A percentile compares a stretch with the other conserved stretches of the same genome.
These are phyloP conservation scores for Cystobasidiaceae sp. DNA, from an alignment of 1,284 basidiomycete genomes.

Conservation along the genomic window DNA sequence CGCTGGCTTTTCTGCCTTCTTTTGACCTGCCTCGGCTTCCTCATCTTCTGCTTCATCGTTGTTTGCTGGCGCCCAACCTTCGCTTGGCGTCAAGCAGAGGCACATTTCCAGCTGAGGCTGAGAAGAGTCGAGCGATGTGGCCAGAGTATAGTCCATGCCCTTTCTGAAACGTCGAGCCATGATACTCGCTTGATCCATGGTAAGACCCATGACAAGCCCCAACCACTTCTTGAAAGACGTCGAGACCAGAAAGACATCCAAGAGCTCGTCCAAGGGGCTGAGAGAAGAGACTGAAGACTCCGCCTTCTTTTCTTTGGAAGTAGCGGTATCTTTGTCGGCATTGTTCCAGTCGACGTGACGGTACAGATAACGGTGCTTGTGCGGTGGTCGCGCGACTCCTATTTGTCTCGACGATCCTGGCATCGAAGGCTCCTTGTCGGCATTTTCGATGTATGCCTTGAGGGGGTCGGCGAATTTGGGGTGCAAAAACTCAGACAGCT, in stretches of 20 bases:
- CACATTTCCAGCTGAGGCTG: slow-evolving; percentile 73
- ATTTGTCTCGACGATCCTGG: slow-evolving; percentile 5
- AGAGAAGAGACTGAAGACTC: slow-evolving; percentile 59
- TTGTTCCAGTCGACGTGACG: slow-evolving; percentile 21
- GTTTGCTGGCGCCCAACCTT: slow-evolving; percentile 44
- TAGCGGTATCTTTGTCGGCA: background rate
- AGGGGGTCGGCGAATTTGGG: slow-evolving; percentile 63
- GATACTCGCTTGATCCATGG: slow-evolving; percentile 66
- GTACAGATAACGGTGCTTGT: slow-evolving; percentile 85
- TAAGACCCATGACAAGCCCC: slow-evolving; percentile 67
- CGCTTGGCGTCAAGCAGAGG: slow-evolving; percentile 75
- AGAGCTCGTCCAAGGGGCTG: background rate
- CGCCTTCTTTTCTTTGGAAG: slow-evolving; percentile 49
- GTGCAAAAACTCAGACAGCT: slow-evolving; percentile 79
- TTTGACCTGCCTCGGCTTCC: slow-evolving; percentile 37
- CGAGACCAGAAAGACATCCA: slow-evolving; percentile 64
- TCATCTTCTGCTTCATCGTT: slow-evolving; percentile 47
- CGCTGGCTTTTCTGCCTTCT: slow-evolving; percentile 33
- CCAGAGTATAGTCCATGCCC: slow-evolving; percentile 91
- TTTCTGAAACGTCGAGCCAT: slow-evolving; percentile 85
- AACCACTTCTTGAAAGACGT: slow-evolving; percentile 90
- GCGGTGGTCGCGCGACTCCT: slow-evolving; percentile 68
- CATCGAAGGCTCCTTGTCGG: slow-evolving; percentile 55
- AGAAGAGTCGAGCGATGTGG: slow-evolving; percentile 56
- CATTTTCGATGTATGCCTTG: slow-evolving; percentile 59